Base-by-base conservation (phyloP, 2,329 filamentous ascomycete species). In the Phyllosticta citriasiana region DNA sequence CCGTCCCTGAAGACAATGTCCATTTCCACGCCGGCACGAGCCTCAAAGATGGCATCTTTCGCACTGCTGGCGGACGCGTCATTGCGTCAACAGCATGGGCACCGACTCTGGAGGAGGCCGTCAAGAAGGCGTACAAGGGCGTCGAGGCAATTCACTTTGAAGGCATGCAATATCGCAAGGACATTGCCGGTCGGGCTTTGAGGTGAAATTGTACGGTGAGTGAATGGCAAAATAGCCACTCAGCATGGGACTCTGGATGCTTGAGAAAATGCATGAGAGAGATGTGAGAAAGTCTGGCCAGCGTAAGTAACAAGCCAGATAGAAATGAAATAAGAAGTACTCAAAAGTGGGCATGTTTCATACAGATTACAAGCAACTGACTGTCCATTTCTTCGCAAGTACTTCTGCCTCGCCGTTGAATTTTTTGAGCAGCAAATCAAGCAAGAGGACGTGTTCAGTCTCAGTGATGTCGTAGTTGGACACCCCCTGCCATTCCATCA, bases 1-100 rank as follows among this genome's bases (percentile, higher is more conserved):
- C 78, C 74, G 66, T 88, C 82, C 72, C 16, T 53, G 16, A 1
- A 80, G 63, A 87, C 83, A 64, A 85, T 3, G 71, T 88, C 64
- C 84, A 97, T 64, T 99, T 99, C 84, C 94, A 99, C 71, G 94
- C 94, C 4, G 94, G 94, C 27, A 99, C 94, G 2, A 81, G 81
- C 50, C 78, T 82, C 9, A 77, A 78, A 22, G 81, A 84, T 40
- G 78, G 77, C 19, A 79, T 85, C 64, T 79, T 97, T 22, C 82
- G 86, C 69, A 93, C 91, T 0, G 83, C 88, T 0, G 94, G 94
- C 55, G 94, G 94, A 0, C 86, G 94, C 62, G 94, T 99, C 35
- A 96, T 99, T 70, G 92, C 93, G 16, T 86, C 91, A n/a, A 96
- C 89, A 47, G 89, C 92, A 1, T 88, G 86, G 1, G 88, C 85